Evolutionary conservation across 176 grass and related monocot species (phyloP).

Genomic region (Phyllostachys edulis): DNA sequence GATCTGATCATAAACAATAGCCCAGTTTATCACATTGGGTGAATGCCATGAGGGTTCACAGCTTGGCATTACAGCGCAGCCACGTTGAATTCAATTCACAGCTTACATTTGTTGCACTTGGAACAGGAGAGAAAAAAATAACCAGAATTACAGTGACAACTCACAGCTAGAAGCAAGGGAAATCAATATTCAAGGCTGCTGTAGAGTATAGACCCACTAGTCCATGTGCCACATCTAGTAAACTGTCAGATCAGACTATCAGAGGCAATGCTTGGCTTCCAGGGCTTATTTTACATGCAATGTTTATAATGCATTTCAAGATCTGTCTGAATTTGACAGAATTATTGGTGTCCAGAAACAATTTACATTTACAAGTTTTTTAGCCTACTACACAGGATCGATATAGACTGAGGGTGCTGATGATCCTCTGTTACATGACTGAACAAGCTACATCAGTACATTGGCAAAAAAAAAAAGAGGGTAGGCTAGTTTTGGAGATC

Average conservation of each 20-base stretch:
- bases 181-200: neutral
- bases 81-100: neutral
- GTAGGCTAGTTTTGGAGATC: slow-evolving; percentile 17
- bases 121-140: neutral
- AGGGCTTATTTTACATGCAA: neutral
- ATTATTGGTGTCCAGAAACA: slow-evolving; percentile 16
- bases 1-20: neutral
- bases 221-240: slow-evolving; percentile 8
- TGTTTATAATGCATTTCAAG: neutral
- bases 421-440: neutral
- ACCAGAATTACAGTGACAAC: neutral
- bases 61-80: neutral
- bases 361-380: slow-evolving; percentile 36
- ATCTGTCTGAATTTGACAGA: slow-evolving; percentile 31
- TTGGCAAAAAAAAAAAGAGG: slow-evolving; percentile 10
- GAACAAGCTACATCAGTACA: slow-evolving; percentile 36
- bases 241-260: neutral
- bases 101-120: neutral
- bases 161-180: neutral
- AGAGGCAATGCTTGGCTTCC: neutral
- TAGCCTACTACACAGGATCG: neutral
- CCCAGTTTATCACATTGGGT: neutral
- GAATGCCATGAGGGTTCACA: neutral
- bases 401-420: neutral
- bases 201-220: neutral